phyloP scores from a whole-genome alignment of 176 grass and related monocot species.

The Oryza rufipogon region DNA sequence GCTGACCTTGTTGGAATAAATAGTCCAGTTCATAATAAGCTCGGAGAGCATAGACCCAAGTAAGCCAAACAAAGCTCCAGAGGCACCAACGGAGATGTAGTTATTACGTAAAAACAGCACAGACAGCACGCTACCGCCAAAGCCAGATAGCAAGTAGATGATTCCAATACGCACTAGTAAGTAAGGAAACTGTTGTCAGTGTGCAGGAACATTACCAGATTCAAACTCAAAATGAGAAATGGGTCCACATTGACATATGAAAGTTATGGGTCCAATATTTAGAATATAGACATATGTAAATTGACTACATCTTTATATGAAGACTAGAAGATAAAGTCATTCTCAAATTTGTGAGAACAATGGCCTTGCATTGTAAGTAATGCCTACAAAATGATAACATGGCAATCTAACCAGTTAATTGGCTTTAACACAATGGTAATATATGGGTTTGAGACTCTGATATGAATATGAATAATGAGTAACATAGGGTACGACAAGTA shows the following conservation, averaged over 20 bases:
- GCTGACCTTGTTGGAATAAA: conserved; percentile 88
- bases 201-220: not conserved
- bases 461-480: not conserved
- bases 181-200: conserved; percentile 26
- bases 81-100: conserved; percentile 80
- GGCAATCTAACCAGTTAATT: conserved; percentile 6
- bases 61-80: conserved; percentile 94
- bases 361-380: conserved; percentile 4
- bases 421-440: not conserved
- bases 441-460: not conserved
- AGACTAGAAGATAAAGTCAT: not conserved
- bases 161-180: conserved; percentile 72
- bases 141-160: conserved; percentile 84
- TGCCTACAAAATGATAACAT: not conserved
- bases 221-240: not conserved
- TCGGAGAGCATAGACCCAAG: conserved; percentile 97
- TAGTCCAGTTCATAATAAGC: conserved; percentile 95
- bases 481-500: conserved; percentile 3
- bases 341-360: not conserved
- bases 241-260: not conserved
- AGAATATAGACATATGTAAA: not conserved
- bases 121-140: conserved; percentile 79
- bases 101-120: conserved; percentile 63
- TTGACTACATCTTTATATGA: not conserved
- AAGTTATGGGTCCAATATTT: not conserved